A percentile compares a stretch with the other conserved stretches of the same genome.
Evolutionary conservation across 2,329 filamentous ascomycete species (phyloP).

Genomic region (Coleophoma crateriformis): DNA sequence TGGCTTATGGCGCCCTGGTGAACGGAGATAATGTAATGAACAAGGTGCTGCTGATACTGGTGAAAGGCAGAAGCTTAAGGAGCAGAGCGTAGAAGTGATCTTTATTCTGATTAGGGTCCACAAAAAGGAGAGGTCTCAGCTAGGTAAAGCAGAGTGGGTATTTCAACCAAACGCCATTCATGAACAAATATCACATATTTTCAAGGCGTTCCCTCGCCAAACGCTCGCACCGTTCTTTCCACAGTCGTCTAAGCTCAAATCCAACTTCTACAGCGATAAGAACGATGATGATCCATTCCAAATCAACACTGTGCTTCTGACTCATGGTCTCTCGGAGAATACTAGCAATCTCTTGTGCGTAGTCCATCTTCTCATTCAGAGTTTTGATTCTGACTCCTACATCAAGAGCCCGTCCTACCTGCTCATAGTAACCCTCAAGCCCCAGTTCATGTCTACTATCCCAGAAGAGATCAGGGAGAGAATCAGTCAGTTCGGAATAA

Average conservation of each 20-base stretch:
- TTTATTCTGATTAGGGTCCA: no score
- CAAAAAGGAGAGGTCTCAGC: no score
- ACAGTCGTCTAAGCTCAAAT: slow-evolving; percentile 68
- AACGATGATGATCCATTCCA: slow-evolving; percentile 95
- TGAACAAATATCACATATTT: no score
- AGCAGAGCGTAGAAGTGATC: no score
- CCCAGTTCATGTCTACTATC: slow-evolving; percentile 84
- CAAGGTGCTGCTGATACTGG: no score
- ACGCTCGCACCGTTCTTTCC: slow-evolving; percentile 20
- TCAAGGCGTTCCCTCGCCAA: background rate
- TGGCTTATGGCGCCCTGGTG: no score
- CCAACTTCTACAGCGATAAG: slow-evolving; percentile 89
- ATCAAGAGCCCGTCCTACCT: slow-evolving; percentile 84
- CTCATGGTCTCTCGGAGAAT: slow-evolving; percentile 84
- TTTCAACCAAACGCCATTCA: background rate
- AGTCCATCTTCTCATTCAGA: slow-evolving; percentile 96
- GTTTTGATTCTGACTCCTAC: slow-evolving; percentile 87
- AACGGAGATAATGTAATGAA: no score
- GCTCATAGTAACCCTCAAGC: slow-evolving; percentile 90
- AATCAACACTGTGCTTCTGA: slow-evolving; percentile 79
- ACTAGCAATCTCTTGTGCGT: slow-evolving; percentile 89
- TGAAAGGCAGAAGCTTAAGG: no score
- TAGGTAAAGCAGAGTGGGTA: no score
- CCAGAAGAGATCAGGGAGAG: slow-evolving; percentile 95
- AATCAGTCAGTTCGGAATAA: slow-evolving; percentile 94